Percentiles rank a stretch among this genome's conserved stretches.
These are phyloP conservation scores for Pyrenochaeta sp. DNA, from an alignment of 2,329 filamentous ascomycete genomes.

Conservation along the genomic window DNA sequence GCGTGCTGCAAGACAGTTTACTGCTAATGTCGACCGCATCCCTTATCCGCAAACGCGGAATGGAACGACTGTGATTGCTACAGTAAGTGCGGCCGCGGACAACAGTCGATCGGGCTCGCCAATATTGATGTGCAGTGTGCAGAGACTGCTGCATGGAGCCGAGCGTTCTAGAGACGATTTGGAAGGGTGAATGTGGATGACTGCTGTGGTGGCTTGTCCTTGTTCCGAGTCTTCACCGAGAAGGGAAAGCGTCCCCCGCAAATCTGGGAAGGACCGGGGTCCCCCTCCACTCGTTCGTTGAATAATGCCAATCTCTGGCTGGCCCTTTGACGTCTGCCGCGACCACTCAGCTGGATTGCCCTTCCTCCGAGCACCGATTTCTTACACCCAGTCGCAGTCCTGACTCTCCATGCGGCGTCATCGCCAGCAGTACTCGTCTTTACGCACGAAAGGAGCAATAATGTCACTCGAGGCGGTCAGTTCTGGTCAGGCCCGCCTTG, in stretches of 20 bases:
- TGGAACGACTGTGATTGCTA: not conserved
- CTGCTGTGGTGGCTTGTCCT: too few species aligned
- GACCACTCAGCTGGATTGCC: conserved; percentile 9
- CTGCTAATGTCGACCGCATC: not conserved
- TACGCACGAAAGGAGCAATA: conserved; percentile 5
- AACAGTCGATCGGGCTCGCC: not conserved
- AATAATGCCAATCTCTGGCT: conserved; percentile 4
- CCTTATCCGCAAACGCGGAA: not conserved
- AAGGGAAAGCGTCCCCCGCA: conserved; percentile 25
- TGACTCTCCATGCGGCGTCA: not conserved
- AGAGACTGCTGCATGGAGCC: conserved; percentile 10
- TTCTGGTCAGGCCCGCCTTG: conserved; percentile 4
- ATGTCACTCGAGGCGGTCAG: conserved; percentile 19
- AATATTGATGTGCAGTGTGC: not conserved
- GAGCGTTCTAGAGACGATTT: conserved; percentile 11
- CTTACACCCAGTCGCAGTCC: not conserved
- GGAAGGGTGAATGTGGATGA: conserved; percentile 12
- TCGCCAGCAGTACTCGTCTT: not conserved
- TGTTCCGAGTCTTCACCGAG: conserved; percentile 28
- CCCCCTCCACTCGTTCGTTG: conserved; percentile 22
- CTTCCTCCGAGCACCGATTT: conserved; percentile 26
- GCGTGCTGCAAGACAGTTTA: not conserved
- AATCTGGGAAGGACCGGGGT: conserved; percentile 10
- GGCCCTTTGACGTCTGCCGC: conserved; percentile 7
- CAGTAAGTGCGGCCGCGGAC: not conserved